Conservation (phyloP, 2,329 filamentous ascomycete genomes). For the Proliferodiscus dingleyae region DNA sequence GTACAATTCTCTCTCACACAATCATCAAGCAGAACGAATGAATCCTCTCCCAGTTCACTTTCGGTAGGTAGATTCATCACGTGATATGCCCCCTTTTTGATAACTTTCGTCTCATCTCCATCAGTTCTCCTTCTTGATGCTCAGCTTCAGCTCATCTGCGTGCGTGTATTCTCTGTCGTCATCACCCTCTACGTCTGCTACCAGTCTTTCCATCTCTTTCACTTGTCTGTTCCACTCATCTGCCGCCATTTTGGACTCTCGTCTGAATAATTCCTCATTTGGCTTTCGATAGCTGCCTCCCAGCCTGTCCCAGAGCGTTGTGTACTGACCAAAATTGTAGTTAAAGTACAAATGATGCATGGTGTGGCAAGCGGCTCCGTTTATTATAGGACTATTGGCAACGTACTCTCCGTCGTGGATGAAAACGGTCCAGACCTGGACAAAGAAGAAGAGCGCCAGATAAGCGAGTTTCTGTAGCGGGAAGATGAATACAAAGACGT, state of each 20-base stretch:
- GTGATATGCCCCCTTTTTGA: no score
- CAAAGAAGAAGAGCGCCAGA: slow-evolving; percentile 79
- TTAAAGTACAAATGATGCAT: slow-evolving; percentile 86
- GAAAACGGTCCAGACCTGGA: slow-evolving; percentile 96
- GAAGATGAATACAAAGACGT: slow-evolving; percentile 88
- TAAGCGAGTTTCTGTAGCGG: slow-evolving; percentile 89
- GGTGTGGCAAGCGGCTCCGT: slow-evolving; percentile 90
- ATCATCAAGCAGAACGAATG: no score
- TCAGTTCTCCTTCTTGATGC: slow-evolving; percentile 8
- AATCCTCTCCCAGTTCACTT: no score
- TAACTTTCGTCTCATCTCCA: no score
- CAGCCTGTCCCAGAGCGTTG: slow-evolving; percentile 84
- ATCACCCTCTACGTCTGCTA: slow-evolving; percentile 46
- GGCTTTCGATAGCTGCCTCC: slow-evolving; percentile 84
- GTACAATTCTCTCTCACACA: no score
- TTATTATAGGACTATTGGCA: slow-evolving; percentile 84
- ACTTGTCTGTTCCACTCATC: slow-evolving; percentile 78
- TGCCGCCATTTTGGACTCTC: slow-evolving; percentile 79
- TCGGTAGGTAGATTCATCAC: no score
- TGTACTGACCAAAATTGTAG: slow-evolving; percentile 94
- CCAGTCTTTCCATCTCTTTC: slow-evolving; percentile 61
- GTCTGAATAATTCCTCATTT: slow-evolving; percentile 77
- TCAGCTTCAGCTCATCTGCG: slow-evolving; percentile 15
- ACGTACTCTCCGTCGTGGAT: slow-evolving; percentile 96
- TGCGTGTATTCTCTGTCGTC: slow-evolving; percentile 29